Evolutionary conservation across 352 stramenopile species (phyloP), one percentile per base, ranked within the genome.

Genomic region (Phytophthora rubi): DNA sequence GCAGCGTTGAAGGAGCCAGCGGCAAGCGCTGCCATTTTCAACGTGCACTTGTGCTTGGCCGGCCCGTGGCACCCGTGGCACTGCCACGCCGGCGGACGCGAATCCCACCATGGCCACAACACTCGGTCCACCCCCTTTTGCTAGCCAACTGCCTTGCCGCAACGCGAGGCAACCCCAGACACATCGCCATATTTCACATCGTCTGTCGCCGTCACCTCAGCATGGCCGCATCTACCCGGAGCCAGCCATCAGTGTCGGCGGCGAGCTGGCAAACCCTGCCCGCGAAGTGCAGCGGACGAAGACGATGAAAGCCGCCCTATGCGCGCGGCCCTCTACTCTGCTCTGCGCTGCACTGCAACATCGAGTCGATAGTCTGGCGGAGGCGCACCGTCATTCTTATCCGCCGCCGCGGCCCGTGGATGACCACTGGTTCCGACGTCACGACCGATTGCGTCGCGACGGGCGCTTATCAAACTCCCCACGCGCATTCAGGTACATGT

Each of bases 121-220:
- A 23, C 51, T 62, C 39, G 65, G 49, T 72, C 57, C 65, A 37
- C 63, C 55, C 64, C 23, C 8, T 23, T 4, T 12, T 12, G 33
- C 33, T 7, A 39, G 33, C 33, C 8, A 12, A 39, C 45, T 28
- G n/a, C 45, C 16, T 28, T 26, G 53, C 32, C 32, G 28, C 52
- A 30, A 28, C 2, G 28, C 9, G 18, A 7, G 47, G 21, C 47
- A 6, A 7, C 42, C 4, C 42, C 49, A 67, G 52, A 65, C 63
- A 61, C 57, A 63, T 75, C 33, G 62, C 26, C 49, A 37, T 67
- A 63, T 68, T 64, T 30, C 49, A 67, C 59, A 51, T 56, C 32
- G 35, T 56, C 62, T 45, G 58, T 45, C 62, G 55, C 52, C 62
- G 55, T 67, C 62, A 65, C 35, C 45, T 73, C 53, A 68, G 59